A percentile compares a stretch with the other conserved stretches of the same genome.
These are phyloP conservation scores for Antitrichia curtipendula DNA, from an alignment of 225 moss, liverwort and hornwort species.

Conservation along the genomic window DNA sequence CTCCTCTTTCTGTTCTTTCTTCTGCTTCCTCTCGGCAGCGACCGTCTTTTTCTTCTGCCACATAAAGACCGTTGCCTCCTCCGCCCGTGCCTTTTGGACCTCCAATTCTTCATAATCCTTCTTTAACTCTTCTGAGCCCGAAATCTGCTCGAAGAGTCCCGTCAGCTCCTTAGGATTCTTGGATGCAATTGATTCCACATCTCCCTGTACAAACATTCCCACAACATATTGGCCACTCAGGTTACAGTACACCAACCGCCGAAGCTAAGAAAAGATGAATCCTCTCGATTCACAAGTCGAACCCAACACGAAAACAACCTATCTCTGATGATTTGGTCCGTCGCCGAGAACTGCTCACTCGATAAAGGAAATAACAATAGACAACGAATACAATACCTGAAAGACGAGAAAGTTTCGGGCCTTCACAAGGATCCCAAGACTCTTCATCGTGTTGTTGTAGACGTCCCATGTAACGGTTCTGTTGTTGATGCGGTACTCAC, in stretches of 20 bases:
- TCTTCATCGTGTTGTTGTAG: conserved; percentile 88
- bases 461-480: conserved; percentile 75
- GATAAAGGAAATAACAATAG: neutral
- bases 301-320: neutral
- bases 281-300: neutral
- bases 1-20: conserved; percentile 99
- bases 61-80: conserved; percentile 81
- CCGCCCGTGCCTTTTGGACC: conserved; percentile 81
- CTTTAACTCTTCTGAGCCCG: conserved; percentile 93
- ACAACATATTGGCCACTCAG: neutral
- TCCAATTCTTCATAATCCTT: conserved; percentile 92
- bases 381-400: conserved; percentile 35
- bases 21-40: conserved; percentile 96
- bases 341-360: neutral
- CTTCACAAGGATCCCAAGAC: conserved; percentile 93
- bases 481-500: conserved; percentile 81
- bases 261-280: neutral
- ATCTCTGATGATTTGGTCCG: neutral
- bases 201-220: conserved; percentile 44
- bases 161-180: conserved; percentile 98
- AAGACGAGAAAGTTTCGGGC: conserved; percentile 98
- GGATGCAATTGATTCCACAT: conserved; percentile 98
- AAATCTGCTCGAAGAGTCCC: conserved; percentile 95
- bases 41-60: conserved; percentile 93
- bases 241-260: neutral